Percentiles rank a stretch among this genome's conserved stretches.
phyloP scores from a whole-genome alignment of 306 rosid genomes.

The Neltuma alba region DNA sequence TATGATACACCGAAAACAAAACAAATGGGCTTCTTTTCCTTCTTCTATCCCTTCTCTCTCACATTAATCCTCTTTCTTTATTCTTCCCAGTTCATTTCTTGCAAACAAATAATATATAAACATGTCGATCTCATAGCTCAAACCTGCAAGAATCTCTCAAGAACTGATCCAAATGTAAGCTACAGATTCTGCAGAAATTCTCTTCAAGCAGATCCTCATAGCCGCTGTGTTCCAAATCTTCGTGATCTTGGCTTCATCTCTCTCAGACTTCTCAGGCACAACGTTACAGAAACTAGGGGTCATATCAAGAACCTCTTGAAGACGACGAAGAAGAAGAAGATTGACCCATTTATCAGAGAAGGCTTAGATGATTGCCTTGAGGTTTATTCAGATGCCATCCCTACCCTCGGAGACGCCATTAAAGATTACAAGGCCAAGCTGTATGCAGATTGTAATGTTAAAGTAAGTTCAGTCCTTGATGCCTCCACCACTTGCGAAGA shows the following conservation, averaged over 20 bases:
- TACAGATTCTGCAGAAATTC: conserved; percentile 66
- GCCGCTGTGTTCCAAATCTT: conserved; percentile 38
- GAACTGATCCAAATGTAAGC: conserved; percentile 57
- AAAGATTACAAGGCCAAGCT: conserved; percentile 49
- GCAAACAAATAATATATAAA: not conserved
- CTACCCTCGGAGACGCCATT: conserved; percentile 44
- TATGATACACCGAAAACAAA: not conserved
- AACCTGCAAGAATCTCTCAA: conserved; percentile 58
- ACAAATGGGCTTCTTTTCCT: conserved; percentile 29
- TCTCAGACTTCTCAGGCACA: conserved; percentile 45
- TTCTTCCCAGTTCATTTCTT: conserved; percentile 15
- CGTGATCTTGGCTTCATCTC: conserved; percentile 54
- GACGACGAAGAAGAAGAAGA: conserved; percentile 20
- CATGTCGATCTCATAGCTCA: conserved; percentile 46
- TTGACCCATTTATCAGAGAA: conserved; percentile 31
- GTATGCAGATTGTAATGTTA: conserved; percentile 50
- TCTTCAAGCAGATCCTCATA: conserved; percentile 43
- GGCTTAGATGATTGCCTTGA: conserved; percentile 66
- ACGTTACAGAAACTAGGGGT: conserved; percentile 47
- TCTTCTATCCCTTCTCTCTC: conserved; percentile 23
- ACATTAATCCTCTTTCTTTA: conserved; percentile 24
- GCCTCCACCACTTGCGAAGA: conserved; percentile 76
- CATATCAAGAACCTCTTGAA: conserved; percentile 50
- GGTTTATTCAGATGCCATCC: conserved; percentile 53
- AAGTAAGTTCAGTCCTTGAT: conserved; percentile 55